phyloP scores from a whole-genome alignment of 2,329 filamentous ascomycete species.

The Helicocarpus griseus region DNA sequence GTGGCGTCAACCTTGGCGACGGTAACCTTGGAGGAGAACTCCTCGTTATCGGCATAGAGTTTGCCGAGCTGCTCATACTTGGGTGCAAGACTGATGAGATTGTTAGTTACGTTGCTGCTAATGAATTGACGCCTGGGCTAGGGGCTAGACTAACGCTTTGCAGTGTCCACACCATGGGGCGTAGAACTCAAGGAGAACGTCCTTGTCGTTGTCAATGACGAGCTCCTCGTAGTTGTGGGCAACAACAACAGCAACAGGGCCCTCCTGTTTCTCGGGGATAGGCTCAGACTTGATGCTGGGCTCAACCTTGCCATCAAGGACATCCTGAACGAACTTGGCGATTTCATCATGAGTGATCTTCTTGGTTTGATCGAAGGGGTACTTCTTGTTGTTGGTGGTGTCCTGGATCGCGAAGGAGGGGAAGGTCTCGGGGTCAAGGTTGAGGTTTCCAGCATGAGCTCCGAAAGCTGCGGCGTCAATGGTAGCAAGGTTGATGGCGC shows the following conservation, averaged over 20 bases:
- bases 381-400: constrained; percentile 91
- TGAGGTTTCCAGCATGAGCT: constrained; percentile 91
- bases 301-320: constrained; percentile 75
- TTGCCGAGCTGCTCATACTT: constrained; percentile 57
- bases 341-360: constrained; percentile 67
- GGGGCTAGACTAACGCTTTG: constrained; percentile 45
- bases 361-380: constrained; percentile 78
- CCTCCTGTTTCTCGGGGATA: constrained; percentile 86
- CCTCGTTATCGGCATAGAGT: constrained; percentile 43
- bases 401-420: constrained; percentile 97
- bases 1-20: constrained; percentile 93
- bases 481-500: constrained; percentile 92
- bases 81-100: constrained; percentile 44
- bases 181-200: constrained; percentile 97
- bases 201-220: constrained; percentile 88
- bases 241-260: constrained; percentile 76
- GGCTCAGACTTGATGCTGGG: constrained; percentile 98
- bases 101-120: constrained; percentile 5
- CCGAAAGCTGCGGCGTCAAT: constrained; percentile 93
- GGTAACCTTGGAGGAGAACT: constrained; percentile 49
- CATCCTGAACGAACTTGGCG: constrained; percentile 75
- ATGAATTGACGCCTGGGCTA: constrained; percentile 6
- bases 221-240: constrained; percentile 89
- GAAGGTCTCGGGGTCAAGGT: constrained; percentile 92
- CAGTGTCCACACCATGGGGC: constrained; percentile 72